Percentiles rank a stretch among this genome's conserved stretches.
These are phyloP conservation scores for Paecilomyces formosus DNA, from an alignment of 2,329 filamentous ascomycete genomes.

Conservation along the genomic window DNA sequence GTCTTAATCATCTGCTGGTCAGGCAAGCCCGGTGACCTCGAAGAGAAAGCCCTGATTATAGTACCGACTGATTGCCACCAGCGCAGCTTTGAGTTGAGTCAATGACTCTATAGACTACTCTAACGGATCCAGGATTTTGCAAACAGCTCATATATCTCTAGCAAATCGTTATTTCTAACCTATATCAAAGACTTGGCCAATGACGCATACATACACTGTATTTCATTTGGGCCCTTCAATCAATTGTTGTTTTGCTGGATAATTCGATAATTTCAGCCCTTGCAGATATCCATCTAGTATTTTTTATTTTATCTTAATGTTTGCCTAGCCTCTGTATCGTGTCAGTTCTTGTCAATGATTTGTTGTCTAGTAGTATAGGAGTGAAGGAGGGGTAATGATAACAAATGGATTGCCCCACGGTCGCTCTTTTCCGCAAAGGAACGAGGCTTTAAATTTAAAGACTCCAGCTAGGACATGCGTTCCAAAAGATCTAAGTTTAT, in stretches of 20 bases:
- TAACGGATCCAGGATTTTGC: neutral
- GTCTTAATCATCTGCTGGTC: too few relatives aligned
- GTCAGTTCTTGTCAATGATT: neutral
- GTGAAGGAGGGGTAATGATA: neutral
- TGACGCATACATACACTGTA: too few relatives aligned
- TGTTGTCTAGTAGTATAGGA: neutral
- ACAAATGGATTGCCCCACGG: neutral
- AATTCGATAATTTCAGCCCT: too few relatives aligned
- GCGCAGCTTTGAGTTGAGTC: neutral
- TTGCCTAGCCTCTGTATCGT: neutral
- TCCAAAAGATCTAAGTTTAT: neutral
- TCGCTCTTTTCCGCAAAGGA: neutral
- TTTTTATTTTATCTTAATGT: neutral
- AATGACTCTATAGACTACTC: neutral
- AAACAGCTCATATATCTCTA: too few relatives aligned
- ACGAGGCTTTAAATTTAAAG: neutral
- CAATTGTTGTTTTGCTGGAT: too few relatives aligned
- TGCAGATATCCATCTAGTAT: too few relatives aligned
- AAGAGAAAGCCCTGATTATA: too few relatives aligned
- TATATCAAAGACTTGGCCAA: too few relatives aligned
- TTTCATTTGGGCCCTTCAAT: too few relatives aligned
- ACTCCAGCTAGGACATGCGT: neutral
- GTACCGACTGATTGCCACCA: too few relatives aligned
- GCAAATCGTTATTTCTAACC: too few relatives aligned
- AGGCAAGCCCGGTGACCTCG: neutral